These are phyloP conservation scores for Lithohypha guttulata DNA, from an alignment of 2,329 filamentous ascomycete species.

Conservation along the genomic window DNA sequence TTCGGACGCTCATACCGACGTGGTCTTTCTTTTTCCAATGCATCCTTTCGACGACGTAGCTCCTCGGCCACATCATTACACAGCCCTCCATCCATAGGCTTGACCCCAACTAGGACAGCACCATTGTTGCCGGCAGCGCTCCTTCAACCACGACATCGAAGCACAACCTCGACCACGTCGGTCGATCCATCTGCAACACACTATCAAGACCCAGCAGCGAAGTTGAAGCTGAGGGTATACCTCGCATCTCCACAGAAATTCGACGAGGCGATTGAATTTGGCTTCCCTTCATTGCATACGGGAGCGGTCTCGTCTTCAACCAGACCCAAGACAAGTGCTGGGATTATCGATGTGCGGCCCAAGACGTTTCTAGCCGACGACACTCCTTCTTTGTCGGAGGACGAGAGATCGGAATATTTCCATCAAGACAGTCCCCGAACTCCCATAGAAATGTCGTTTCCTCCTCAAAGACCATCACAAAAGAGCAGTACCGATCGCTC, in stretches of 20 bases:
- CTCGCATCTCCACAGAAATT: constrained; percentile 88
- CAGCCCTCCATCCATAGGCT: constrained; percentile 39
- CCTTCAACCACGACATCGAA: constrained; percentile 23
- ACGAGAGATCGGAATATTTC: constrained; percentile 22
- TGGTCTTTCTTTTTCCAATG: constrained; percentile 59
- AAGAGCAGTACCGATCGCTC: constrained; percentile 16
- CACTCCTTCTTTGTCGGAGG: constrained; percentile 33
- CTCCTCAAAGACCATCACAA: constrained; percentile 12
- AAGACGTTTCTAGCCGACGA: constrained; percentile 44
- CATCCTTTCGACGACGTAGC: constrained; percentile 48
- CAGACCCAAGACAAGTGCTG: constrained; percentile 24
- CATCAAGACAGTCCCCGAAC: constrained; percentile 22
- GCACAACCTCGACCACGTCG: constrained; percentile 37
- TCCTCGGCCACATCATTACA: constrained; percentile 34
- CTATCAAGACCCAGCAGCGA: constrained; percentile 82
- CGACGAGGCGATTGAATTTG: constrained; percentile 88
- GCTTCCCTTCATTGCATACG: constrained; percentile 52
- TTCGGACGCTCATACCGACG: constrained; percentile 50
- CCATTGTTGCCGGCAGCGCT: constrained; percentile 23
- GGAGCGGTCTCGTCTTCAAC: constrained; percentile 12
- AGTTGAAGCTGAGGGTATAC: constrained; percentile 74
- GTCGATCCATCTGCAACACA: constrained; percentile 66
- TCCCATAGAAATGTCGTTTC: constrained; percentile 21
- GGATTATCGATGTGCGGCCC: constrained; percentile 36
- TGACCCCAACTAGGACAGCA: constrained; percentile 23